Conservation (phyloP, 2,329 filamentous ascomycete species). For the Bisporella sp. region DNA sequence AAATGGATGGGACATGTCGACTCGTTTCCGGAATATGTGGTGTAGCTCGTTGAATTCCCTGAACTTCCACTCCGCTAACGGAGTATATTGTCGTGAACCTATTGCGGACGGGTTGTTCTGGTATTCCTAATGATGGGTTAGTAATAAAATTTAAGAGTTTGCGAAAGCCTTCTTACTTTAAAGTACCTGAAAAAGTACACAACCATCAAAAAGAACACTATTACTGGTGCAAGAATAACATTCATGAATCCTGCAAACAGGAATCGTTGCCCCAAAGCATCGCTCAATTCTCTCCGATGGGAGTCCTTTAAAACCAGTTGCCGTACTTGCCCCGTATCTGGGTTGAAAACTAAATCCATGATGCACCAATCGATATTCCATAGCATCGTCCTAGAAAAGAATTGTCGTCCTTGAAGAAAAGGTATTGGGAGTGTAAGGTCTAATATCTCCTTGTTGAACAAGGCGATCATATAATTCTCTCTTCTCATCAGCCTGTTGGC, state of each 20-base stretch:
- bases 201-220: slow-evolving; percentile 78
- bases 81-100: slow-evolving; percentile 85
- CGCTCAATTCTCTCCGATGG: slow-evolving; percentile 70
- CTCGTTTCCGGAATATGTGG: slow-evolving; percentile 81
- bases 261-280: slow-evolving; percentile 70
- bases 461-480: slow-evolving; percentile 92
- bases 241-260: slow-evolving; percentile 80
- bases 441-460: slow-evolving; percentile 95
- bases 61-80: slow-evolving; percentile 95
- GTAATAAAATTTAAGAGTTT: neutral
- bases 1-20: slow-evolving; percentile 93
- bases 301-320: slow-evolving; percentile 80
- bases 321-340: slow-evolving; percentile 73
- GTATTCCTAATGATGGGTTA: slow-evolving; percentile 59
- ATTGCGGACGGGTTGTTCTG: slow-evolving; percentile 87
- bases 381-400: slow-evolving; percentile 84
- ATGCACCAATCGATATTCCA: slow-evolving; percentile 90
- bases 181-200: slow-evolving; percentile 95
- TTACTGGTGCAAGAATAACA: slow-evolving; percentile 77
- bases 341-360: slow-evolving; percentile 87
- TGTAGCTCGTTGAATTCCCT: slow-evolving; percentile 95
- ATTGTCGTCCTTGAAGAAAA: slow-evolving; percentile 68
- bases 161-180: slow-evolving; percentile 50
- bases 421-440: slow-evolving; percentile 82
- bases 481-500: slow-evolving; percentile 94